These are phyloP conservation scores for Dendrobium nobile DNA, from an alignment of 106 monocot genomes.

Conservation along the genomic window DNA sequence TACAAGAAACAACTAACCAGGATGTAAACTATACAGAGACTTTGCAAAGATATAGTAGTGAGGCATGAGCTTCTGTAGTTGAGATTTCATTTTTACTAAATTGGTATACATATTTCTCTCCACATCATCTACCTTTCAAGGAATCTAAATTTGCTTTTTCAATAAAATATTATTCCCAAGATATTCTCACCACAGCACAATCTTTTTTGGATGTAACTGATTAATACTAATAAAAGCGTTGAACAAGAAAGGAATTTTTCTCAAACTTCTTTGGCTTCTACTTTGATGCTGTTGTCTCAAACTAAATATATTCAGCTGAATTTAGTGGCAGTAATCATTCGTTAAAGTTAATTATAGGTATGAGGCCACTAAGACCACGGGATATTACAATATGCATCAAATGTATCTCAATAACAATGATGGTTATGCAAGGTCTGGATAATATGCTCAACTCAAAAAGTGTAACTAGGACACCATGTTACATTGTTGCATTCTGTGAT, in stretches of 20 bases:
- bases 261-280: not conserved
- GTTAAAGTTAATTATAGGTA: not conserved
- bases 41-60: not conserved
- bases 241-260: not conserved
- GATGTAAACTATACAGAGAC: not conserved
- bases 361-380: not conserved
- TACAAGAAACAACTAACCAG: not conserved
- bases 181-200: not conserved
- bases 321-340: not conserved
- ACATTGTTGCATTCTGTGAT: not conserved
- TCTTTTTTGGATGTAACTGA: not conserved
- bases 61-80: not conserved
- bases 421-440: not conserved
- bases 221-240: not conserved
- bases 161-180: not conserved
- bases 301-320: not conserved
- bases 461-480: not conserved
- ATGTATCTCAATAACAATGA: not conserved
- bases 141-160: not conserved
- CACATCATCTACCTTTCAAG: not conserved
- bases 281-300: not conserved
- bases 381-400: not conserved
- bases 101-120: not conserved
- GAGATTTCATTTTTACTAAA: not conserved
- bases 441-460: not conserved